Evolutionary conservation across 2,329 filamentous ascomycete species (phyloP).

Genomic region (Sphaerostilbella broomeana): DNA sequence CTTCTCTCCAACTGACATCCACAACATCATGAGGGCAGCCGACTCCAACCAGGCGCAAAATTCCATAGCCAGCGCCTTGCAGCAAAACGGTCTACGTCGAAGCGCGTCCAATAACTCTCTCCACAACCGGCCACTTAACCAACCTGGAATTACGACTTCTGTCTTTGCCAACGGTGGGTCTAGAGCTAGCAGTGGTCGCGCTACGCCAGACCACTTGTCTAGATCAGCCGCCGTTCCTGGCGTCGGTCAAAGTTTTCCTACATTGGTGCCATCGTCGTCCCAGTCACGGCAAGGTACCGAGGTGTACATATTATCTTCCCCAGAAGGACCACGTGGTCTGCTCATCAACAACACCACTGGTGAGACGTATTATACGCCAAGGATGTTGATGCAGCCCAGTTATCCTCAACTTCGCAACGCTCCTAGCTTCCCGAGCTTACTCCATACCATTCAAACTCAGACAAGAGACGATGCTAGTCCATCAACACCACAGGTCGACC

Average conservation of each 20-base stretch:
- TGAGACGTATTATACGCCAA: conserved; percentile 47
- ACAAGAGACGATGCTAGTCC: conserved; percentile 13
- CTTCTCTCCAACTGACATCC: conserved; percentile 38
- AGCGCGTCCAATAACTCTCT: conserved; percentile 43
- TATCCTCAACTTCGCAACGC: conserved; percentile 22
- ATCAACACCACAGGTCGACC: conserved; percentile 14
- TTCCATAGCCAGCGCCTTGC: conserved; percentile 45
- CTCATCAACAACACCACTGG: conserved; percentile 44
- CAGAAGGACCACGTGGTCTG: conserved; percentile 51
- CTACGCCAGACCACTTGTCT: conserved; percentile 37
- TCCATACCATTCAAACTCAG: conserved; percentile 7
- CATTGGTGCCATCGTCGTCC: conserved; percentile 11
- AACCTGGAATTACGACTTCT: conserved; percentile 39
- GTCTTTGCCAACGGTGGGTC: conserved; percentile 29
- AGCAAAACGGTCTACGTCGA: conserved; percentile 43
- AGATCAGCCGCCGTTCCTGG: conserved; percentile 28
- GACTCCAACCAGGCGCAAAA: conserved; percentile 40
- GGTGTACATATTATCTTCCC: conserved; percentile 56
- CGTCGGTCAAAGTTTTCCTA: conserved; percentile 22
- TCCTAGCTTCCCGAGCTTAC: conserved; percentile 13
- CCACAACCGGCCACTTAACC: conserved; percentile 26
- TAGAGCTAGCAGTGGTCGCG: conserved; percentile 39
- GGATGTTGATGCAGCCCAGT: conserved; percentile 22
- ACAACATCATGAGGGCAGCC: conserved; percentile 39
- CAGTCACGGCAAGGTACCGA: conserved; percentile 34